Percentiles rank a stretch among this genome's conserved stretches.
phyloP scores from a whole-genome alignment of 192 early-diverging fungal genomes.

The Coemansia furcata region DNA sequence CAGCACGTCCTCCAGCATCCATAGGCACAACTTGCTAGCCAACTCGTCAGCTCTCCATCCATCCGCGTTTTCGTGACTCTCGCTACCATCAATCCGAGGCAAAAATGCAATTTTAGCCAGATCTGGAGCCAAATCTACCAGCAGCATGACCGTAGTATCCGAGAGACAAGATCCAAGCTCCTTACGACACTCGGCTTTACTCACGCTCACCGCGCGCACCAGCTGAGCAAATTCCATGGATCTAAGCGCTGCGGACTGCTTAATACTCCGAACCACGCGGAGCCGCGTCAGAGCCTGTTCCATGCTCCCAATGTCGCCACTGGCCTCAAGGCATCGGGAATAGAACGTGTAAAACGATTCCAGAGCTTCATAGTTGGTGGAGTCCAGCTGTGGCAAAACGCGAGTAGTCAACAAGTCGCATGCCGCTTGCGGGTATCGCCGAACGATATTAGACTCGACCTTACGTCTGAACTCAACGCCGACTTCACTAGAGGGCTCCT shows the following conservation, averaged over 20 bases:
- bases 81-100: background rate
- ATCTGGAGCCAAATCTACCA: conserved; percentile 8
- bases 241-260: conserved; percentile 2
- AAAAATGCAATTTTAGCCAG: background rate
- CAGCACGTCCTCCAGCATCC: conserved; percentile 1
- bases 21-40: conserved; percentile 13
- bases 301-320: background rate
- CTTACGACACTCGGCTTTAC: conserved; percentile 4
- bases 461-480: conserved; percentile 1
- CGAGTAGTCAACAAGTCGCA: background rate
- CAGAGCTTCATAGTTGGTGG: conserved; percentile 9
- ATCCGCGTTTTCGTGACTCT: background rate
- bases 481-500: background rate
- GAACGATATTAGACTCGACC: conserved; percentile 22
- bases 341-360: conserved; percentile 22
- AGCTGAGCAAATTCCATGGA: background rate
- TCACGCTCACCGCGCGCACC: background rate
- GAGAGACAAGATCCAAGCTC: background rate
- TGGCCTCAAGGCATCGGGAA: background rate
- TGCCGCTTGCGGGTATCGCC: conserved; percentile 9
- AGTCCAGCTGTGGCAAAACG: conserved; percentile 26
- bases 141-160: background rate
- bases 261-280: conserved; percentile 5
- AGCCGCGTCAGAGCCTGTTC: conserved; percentile 21
- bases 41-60: background rate